Evolutionary conservation across 176 grass and related monocot species (phyloP).

Genomic region (Urochloa ruziziensis): DNA sequence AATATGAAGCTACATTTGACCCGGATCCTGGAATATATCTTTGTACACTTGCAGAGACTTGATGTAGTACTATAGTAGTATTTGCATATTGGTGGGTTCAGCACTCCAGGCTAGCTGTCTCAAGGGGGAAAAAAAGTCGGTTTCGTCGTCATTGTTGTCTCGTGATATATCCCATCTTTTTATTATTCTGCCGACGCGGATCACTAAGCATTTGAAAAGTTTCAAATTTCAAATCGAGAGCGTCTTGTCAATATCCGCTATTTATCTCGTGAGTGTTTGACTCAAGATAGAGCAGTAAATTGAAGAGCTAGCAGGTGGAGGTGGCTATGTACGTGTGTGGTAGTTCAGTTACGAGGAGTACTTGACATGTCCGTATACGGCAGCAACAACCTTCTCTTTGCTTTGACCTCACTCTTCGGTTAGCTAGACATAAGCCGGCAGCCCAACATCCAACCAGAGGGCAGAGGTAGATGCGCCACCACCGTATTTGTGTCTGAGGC

Average conservation of each 20-base stretch:
- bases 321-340: background rate
- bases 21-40: background rate
- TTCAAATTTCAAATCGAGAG: background rate
- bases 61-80: background rate
- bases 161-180: background rate
- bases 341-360: constrained; percentile 16
- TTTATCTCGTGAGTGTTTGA: too few species aligned
- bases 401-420: constrained; percentile 31
- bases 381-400: constrained; percentile 24
- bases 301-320: background rate
- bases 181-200: background rate
- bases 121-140: background rate
- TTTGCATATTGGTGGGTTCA: background rate
- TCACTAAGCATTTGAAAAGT: background rate
- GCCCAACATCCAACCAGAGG: constrained; percentile 8
- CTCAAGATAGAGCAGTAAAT: background rate
- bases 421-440: background rate
- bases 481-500: background rate
- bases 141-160: background rate
- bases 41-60: background rate
- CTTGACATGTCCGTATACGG: background rate
- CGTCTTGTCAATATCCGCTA: background rate
- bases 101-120: constrained; percentile 19
- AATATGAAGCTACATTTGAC: constrained; percentile 19
- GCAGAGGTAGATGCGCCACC: background rate